Evolutionary conservation across 495 filamentous ascomycete species (phyloP).

Genomic region (Letharia lupina): DNA sequence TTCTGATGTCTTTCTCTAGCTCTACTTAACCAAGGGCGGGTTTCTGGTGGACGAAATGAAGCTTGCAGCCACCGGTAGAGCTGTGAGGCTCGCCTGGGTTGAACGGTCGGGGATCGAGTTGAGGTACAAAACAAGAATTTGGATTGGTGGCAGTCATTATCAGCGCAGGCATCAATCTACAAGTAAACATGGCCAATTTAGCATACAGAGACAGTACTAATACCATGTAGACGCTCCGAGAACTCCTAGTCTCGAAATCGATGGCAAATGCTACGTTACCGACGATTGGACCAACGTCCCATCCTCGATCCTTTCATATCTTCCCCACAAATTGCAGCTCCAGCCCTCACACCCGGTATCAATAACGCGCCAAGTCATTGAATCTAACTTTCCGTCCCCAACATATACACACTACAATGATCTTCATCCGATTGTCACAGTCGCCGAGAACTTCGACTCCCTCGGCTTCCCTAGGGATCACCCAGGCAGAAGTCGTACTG

Average conservation of each 20-base stretch:
- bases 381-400: conserved; percentile 71
- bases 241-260: conserved; percentile 40
- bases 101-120: conserved; percentile 17
- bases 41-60: conserved; percentile 31
- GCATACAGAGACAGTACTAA: not conserved
- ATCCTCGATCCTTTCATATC: conserved; percentile 58
- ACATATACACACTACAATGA: conserved; percentile 67
- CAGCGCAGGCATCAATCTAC: conserved; percentile 18
- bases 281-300: conserved; percentile 86
- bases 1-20: not conserved
- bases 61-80: conserved; percentile 39
- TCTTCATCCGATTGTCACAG: conserved; percentile 77
- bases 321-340: conserved; percentile 71
- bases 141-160: not conserved
- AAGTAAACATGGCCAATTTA: conserved; percentile 7
- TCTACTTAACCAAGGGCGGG: not conserved
- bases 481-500: conserved; percentile 74
- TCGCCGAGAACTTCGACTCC: conserved; percentile 87
- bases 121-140: not conserved
- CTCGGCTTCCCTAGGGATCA: conserved; percentile 83
- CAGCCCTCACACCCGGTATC: conserved; percentile 81
- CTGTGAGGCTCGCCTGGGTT: conserved; percentile 32
- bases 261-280: conserved; percentile 52
- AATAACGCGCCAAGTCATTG: conserved; percentile 86
- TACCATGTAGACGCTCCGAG: conserved; percentile 11